Base-by-base conservation (phyloP, 768 basidiomycete genomes). In the Serendipita indica region DNA sequence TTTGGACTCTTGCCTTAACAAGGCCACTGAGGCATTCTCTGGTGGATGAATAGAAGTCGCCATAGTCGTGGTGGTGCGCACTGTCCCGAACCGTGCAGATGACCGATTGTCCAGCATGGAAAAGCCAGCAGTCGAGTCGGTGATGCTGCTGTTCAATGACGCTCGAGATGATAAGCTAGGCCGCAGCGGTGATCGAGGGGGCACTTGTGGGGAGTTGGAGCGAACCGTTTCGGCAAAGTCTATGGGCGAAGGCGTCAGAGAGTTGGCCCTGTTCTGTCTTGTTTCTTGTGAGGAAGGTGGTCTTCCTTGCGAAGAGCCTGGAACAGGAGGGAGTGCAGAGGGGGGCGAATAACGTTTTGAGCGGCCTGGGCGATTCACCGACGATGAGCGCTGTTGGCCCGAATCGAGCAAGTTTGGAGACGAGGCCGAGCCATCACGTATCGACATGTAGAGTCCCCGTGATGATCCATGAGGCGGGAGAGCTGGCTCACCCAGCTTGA, bases 1-100 rank as follows among this genome's bases (percentile, higher is more conserved):
- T 33, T 54, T 54, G 10, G 49, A 54, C n/a, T 54, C 74, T 81
- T 14, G 78, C 86, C 64, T 87, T 84, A n/a, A 81, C 74, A 33
- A 75, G 74, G 77, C 77, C 57, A 86, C 72, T 7, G 84, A 84
- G 3, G 83, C 82, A 13, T 73, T 71, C 64, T 86, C 87, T 37
- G 73, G 72, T 0, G 68, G 66, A 14, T 66, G 68, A 35, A 77
- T 68, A 35, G 84, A 86, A 18, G 87, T 90, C 61, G 83, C 75
- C 62, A 89, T 87, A 30, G 89, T 90, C 32, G 82, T 87, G 61
- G 83, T 73, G n/a, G 88, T 89, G 65, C 85, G 76, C 61, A 89
- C 80, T 10, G 88, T 90, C 39, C 81, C 85, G 68, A 80, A 89
- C 67, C 62, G 34, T 41, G 79, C 83, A 66, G 78, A 82, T 4